Evolutionary conservation across 2,329 filamentous ascomycete species (phyloP).

Genomic region (Cytospora chrysosperma): DNA sequence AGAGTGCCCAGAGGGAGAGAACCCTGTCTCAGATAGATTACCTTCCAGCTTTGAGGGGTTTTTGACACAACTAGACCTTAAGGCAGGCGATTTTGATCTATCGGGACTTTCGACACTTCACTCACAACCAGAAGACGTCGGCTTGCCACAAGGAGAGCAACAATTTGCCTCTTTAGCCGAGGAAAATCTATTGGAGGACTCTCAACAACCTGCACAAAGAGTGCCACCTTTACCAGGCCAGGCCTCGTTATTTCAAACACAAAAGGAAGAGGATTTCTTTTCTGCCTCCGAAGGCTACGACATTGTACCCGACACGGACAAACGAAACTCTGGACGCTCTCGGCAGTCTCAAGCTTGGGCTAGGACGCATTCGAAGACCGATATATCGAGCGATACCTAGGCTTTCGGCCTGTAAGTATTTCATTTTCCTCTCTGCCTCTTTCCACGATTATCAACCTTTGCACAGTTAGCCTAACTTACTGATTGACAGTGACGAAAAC

Average conservation of each 20-base stretch:
- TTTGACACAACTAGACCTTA: slow-evolving; percentile 21
- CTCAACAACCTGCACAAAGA: slow-evolving; percentile 22
- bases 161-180: background rate
- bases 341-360: background rate
- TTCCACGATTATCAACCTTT: background rate
- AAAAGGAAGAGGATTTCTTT: slow-evolving; percentile 18
- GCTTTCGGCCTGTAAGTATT: background rate
- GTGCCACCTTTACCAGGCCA: slow-evolving; percentile 14
- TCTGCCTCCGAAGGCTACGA: slow-evolving; percentile 21
- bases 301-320: slow-evolving; percentile 17
- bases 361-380: background rate
- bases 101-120: background rate
- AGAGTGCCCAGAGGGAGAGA: background rate
- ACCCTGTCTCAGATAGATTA: background rate
- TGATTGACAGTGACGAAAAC: background rate
- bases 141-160: background rate
- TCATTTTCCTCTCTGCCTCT: no score
- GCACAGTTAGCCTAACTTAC: background rate
- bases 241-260: slow-evolving; percentile 12
- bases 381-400: background rate
- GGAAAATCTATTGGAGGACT: slow-evolving; percentile 11
- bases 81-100: slow-evolving; percentile 3
- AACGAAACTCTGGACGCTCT: background rate
- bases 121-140: background rate
- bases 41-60: slow-evolving; percentile 13